Percentiles rank a stretch among this genome's conserved stretches.
phyloP scores from a whole-genome alignment of 2,329 filamentous ascomycete genomes.

The Cordyceps sp. region DNA sequence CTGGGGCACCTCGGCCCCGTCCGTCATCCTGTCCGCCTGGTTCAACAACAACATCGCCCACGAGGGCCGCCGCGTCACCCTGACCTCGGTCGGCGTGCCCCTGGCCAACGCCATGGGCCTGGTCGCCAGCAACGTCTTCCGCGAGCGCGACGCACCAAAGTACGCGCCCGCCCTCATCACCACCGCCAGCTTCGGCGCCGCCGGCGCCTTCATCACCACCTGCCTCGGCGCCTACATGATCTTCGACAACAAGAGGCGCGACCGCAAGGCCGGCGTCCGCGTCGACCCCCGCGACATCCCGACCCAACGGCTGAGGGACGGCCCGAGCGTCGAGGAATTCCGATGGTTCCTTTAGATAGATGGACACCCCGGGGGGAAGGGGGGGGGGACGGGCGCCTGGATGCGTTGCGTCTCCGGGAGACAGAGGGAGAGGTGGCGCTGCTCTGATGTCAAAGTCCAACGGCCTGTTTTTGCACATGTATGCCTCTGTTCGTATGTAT shows the following conservation, averaged over 20 bases:
- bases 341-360: slow-evolving; percentile 25
- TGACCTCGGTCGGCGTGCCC: slow-evolving; percentile 59
- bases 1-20: slow-evolving; percentile 61
- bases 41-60: slow-evolving; percentile 76
- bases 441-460: too few species aligned
- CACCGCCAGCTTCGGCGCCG: slow-evolving; percentile 46
- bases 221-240: slow-evolving; percentile 45
- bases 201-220: slow-evolving; percentile 37
- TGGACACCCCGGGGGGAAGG: too few species aligned
- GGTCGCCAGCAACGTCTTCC: slow-evolving; percentile 53
- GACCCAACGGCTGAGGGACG: slow-evolving; percentile 30
- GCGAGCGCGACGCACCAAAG: slow-evolving; percentile 43
- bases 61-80: slow-evolving; percentile 52
- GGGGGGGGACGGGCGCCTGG: too few species aligned
- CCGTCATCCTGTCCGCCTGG: slow-evolving; percentile 46
- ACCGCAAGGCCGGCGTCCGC: slow-evolving; percentile 32
- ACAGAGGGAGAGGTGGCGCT: too few species aligned
- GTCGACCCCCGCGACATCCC: slow-evolving; percentile 28
- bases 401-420: too few species aligned
- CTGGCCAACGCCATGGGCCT: slow-evolving; percentile 64
- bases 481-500: too few species aligned
- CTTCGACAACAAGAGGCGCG: slow-evolving; percentile 32
- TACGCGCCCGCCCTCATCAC: slow-evolving; percentile 51
- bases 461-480: too few species aligned
- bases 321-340: slow-evolving; percentile 27